A percentile compares a stretch with the other conserved stretches of the same genome.
phyloP scores from a whole-genome alignment of 345 rosid species.

The Erodium maritimum region DNA sequence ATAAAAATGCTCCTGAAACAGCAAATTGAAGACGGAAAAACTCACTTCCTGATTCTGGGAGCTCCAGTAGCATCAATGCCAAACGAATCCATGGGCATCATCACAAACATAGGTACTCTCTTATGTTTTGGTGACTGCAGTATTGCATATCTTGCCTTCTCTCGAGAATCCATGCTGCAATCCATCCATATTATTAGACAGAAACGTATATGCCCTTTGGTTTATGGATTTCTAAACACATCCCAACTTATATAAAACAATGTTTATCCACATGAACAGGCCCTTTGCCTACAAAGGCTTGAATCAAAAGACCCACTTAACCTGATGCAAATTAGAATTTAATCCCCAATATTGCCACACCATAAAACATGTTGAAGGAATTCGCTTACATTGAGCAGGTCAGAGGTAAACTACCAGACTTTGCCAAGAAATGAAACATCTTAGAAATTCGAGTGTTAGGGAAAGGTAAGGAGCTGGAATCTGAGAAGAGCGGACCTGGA shows the following conservation, averaged over 20 bases:
- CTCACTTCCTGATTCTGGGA: slow-evolving; percentile 43
- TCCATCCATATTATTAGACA: slow-evolving; percentile 4
- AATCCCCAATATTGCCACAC: no score
- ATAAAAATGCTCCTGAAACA: neutral
- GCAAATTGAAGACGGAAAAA: neutral
- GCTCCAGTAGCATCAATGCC: slow-evolving; percentile 42
- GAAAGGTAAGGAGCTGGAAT: neutral
- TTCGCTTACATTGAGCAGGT: no score
- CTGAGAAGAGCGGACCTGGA: slow-evolving; percentile 23
- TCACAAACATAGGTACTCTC: slow-evolving; percentile 46
- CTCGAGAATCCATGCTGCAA: slow-evolving; percentile 54
- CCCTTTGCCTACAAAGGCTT: neutral
- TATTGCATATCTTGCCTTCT: slow-evolving; percentile 36
- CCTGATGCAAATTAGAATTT: neutral
- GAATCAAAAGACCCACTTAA: neutral
- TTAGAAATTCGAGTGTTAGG: neutral
- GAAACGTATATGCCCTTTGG: neutral
- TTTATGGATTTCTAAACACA: neutral
- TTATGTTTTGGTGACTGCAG: slow-evolving; percentile 45
- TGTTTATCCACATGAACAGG: neutral
- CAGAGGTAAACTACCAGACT: no score
- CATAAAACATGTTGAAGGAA: no score
- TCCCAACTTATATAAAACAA: neutral
- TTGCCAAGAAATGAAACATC: no score
- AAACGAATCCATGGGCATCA: slow-evolving; percentile 43